Evolutionary conservation across 176 grass and related monocot genomes (phyloP).

Genomic region (maize (Zea mays)): DNA sequence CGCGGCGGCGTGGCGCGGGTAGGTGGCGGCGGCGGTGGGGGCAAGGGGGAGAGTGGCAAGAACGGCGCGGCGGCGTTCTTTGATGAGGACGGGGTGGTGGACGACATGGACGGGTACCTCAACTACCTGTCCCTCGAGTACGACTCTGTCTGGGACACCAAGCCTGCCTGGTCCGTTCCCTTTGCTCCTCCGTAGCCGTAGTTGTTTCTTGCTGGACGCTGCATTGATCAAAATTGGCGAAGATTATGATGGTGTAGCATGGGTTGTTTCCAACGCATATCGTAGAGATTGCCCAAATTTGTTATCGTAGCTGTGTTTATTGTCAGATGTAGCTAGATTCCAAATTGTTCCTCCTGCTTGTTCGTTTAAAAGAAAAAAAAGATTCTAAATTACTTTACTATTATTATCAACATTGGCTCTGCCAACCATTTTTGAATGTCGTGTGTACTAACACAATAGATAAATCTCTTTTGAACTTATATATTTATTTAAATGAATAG

Average conservation of each 20-base stretch:
- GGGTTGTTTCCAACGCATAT: not conserved
- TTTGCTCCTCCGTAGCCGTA: not conserved
- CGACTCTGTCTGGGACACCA: conserved; percentile 96
- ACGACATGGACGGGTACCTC: conserved; percentile 95
- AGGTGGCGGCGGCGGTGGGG: conserved; percentile 17
- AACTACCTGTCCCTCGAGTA: conserved; percentile 94
- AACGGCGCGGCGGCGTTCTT: conserved; percentile 53
- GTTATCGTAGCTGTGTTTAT: not conserved
- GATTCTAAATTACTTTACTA: not conserved
- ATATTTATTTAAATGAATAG: not conserved
- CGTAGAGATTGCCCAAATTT: not conserved
- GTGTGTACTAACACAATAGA: not conserved
- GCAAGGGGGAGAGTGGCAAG: conserved; percentile 18
- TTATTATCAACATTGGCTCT: conserved; percentile 3
- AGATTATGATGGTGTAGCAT: not conserved
- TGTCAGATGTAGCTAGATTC: not conserved
- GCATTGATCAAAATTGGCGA: not conserved
- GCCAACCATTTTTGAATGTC: no score
- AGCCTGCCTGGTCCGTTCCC: conserved; percentile 69
- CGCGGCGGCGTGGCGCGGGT: conserved; percentile 6
- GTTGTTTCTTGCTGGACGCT: not conserved
- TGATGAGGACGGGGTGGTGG: conserved; percentile 73
- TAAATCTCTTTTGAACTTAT: not conserved
- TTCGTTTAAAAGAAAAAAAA: not conserved
- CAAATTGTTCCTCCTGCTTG: not conserved